Percentiles rank a stretch among this genome's conserved stretches.
Conservation (phyloP, 768 basidiomycete genomes). For the Kwoniella heveanensis region DNA sequence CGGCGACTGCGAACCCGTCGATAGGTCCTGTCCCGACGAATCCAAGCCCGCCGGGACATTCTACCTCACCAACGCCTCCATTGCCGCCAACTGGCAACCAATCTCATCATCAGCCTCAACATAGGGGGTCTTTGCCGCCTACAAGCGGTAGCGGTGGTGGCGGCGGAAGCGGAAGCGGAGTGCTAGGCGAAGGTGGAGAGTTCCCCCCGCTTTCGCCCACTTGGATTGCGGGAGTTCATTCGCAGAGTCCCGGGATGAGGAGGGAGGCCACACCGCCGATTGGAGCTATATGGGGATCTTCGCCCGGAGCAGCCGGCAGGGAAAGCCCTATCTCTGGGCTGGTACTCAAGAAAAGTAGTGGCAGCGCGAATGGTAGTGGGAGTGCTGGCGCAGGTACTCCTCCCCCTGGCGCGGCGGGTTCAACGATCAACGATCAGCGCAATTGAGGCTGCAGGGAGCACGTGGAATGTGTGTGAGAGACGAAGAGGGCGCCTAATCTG, state of each 20-base stretch:
- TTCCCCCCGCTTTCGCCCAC: slow-evolving; percentile 18
- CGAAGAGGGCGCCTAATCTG: too few relatives aligned
- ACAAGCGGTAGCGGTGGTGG: not conserved
- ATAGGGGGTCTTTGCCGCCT: not conserved
- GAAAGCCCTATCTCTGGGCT: not conserved
- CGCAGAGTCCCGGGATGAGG: not conserved
- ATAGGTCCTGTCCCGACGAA: not conserved
- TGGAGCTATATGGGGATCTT: slow-evolving; percentile 2
- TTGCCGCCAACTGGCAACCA: not conserved
- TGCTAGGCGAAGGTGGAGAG: not conserved
- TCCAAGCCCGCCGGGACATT: slow-evolving; percentile 1
- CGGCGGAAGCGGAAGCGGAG: not conserved
- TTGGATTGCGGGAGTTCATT: slow-evolving; percentile 6
- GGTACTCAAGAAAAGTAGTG: not conserved
- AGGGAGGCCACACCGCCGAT: slow-evolving; percentile 17
- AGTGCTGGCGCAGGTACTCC: not conserved
- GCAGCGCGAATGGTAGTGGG: not conserved
- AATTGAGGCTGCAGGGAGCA: too few relatives aligned
- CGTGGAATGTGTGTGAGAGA: too few relatives aligned
- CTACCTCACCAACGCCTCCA: not conserved
- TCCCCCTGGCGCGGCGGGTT: not conserved
- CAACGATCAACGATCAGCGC: too few relatives aligned
- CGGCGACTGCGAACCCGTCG: slow-evolving; percentile 1
- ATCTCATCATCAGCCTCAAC: not conserved
- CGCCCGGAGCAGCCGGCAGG: not conserved